Evolutionary conservation across 805 yeast species (phyloP), one percentile per base, ranked within the genome.

Genomic region (Blastobotrys americana): DNA sequence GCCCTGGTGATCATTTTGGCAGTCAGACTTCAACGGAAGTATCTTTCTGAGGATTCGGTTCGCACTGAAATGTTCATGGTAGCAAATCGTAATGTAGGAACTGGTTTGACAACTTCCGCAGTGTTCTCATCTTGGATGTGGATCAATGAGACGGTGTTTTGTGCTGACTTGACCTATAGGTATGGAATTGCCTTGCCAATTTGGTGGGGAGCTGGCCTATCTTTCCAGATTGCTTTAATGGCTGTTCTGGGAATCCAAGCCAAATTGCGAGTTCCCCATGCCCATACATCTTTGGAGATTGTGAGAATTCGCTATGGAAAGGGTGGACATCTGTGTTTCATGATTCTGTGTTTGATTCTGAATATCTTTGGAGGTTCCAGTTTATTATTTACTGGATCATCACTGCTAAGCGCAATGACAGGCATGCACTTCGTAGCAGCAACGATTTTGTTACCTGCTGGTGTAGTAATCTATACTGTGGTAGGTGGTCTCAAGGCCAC

Each of bases 241-340:
- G 80, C 87, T 2, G 76, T 81, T 45, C 63, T 83, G 44, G 93
- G 89, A 17, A 82, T 84, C 49, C 82, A 81, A 58, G 83, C 83
- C 22, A 85, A 84, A 61, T 81, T 79, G 59, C 72, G 76, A 46
- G 90, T 90, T 16, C 94, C 94, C 9, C 77, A 76, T 45, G 86
- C 87, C 2, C 95, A 84, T 64, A 83, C 94, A 2, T 84, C 80
- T 59, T 68, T 83, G 55, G 95, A 84, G 64, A 78, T 84, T 48
- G 71, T 84, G 52, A 76, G 73, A 54, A 76, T 76, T 1, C 71
- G 95, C 53, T 84, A 82, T 56, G 94, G 94, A 25, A 39, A 42
- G 16, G 54, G 63, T 16, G 78, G 84, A 3, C 94, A 84, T 59
- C 23, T 42, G 9, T 46, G 42, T 4, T 55, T 48, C 31, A 39